Conservation (phyloP, 2,329 filamentous ascomycete genomes). For the Penicillium sp. region DNA sequence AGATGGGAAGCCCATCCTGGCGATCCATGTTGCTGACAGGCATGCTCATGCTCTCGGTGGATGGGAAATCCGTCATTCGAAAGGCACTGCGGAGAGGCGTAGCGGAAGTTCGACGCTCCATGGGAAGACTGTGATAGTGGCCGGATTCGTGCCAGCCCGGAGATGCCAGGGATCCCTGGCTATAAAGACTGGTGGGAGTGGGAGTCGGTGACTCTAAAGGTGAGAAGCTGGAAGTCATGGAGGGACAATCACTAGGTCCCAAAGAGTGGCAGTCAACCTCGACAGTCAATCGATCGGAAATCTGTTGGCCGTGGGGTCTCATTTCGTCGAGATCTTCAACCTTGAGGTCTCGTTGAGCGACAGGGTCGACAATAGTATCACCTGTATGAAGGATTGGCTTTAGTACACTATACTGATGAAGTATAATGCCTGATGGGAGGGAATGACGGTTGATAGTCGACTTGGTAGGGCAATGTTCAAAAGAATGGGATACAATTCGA, state of each 20-base stretch:
- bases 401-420: slow-evolving; percentile 11
- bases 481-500: neutral
- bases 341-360: slow-evolving; percentile 34
- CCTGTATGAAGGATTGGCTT: slow-evolving; percentile 29
- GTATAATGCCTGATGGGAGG: slow-evolving; percentile 4
- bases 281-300: slow-evolving; percentile 43
- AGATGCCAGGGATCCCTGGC: slow-evolving; percentile 43
- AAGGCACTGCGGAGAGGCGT: slow-evolving; percentile 43
- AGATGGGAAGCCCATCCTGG: slow-evolving; percentile 40
- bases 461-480: neutral
- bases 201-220: slow-evolving; percentile 46
- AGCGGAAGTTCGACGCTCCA: slow-evolving; percentile 32
- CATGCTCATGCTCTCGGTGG: slow-evolving; percentile 38
- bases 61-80: slow-evolving; percentile 40
- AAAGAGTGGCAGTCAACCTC: slow-evolving; percentile 45
- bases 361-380: slow-evolving; percentile 34
- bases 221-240: slow-evolving; percentile 46
- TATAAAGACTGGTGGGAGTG: slow-evolving; percentile 45
- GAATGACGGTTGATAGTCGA: neutral
- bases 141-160: slow-evolving; percentile 42
- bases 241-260: slow-evolving; percentile 46
- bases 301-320: slow-evolving; percentile 42
- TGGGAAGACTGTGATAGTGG: slow-evolving; percentile 35
- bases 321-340: slow-evolving; percentile 41
- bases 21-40: slow-evolving; percentile 39